Percentiles rank a stretch among this genome's conserved stretches.
phyloP scores from a whole-genome alignment of 2,329 filamentous ascomycete species.

The Pseudocercospora eumusae region DNA sequence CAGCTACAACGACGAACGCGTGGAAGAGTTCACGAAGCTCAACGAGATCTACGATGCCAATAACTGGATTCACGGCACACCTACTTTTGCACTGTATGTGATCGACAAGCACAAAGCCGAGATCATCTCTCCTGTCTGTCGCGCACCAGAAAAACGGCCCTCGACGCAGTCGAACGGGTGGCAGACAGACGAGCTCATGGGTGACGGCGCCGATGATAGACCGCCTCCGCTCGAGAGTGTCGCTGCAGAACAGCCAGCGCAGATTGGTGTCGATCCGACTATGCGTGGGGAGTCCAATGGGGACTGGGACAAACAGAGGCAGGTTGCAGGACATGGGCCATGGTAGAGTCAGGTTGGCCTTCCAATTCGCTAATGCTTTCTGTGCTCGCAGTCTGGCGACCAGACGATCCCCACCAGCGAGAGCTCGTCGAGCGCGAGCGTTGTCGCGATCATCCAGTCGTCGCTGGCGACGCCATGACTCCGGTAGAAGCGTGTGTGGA shows the following conservation, averaged over 20 bases:
- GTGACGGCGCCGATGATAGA: conserved; percentile 7
- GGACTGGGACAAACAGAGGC: conserved; percentile 11
- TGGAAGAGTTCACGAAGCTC: conserved; percentile 60
- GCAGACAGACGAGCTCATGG: not conserved
- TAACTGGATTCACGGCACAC: conserved; percentile 65
- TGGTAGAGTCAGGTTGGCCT: conserved; percentile 3
- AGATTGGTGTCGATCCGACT: not conserved
- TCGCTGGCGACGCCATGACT: not conserved
- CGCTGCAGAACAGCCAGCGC: not conserved
- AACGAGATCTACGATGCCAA: conserved; percentile 69
- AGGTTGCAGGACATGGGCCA: conserved; percentile 2
- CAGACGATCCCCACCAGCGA: not conserved
- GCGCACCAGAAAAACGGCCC: conserved; percentile 31
- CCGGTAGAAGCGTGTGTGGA: not conserved
- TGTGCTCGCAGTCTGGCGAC: not conserved
- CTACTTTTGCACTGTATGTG: conserved; percentile 84
- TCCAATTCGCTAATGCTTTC: not conserved
- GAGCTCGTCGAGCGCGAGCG: not conserved
- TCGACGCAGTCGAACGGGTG: conserved; percentile 4
- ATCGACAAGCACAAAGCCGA: conserved; percentile 63
- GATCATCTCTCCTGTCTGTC: conserved; percentile 52
- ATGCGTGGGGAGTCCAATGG: conserved; percentile 2
- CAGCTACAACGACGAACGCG: conserved; percentile 87
- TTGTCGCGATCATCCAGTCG: not conserved
- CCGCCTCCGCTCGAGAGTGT: not conserved